phyloP scores from a whole-genome alignment of 1,139 yeast genomes.

The Hemisphaericaspora xylofermentans region DNA sequence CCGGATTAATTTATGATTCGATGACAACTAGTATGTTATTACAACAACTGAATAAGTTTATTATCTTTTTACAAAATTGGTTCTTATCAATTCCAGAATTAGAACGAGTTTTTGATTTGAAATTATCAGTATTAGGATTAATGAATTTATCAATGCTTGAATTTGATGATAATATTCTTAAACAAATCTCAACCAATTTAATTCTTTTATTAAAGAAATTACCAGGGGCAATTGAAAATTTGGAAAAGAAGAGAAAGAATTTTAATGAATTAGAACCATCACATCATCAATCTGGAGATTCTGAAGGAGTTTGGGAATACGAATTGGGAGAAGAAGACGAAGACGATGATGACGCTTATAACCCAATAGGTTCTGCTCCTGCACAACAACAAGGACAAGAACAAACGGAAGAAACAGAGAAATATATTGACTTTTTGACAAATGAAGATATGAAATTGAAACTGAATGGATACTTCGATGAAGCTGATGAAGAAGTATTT shows the following conservation, averaged over 20 bases:
- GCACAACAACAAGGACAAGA: not conserved
- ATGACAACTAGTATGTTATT: slow-evolving; percentile 53
- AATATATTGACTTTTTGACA: slow-evolving; percentile 10
- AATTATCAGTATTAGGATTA: slow-evolving; percentile 68
- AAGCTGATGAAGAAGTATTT: slow-evolving; percentile 55
- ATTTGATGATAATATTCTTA: slow-evolving; percentile 18
- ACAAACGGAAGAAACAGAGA: slow-evolving; percentile 14
- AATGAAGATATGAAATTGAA: slow-evolving; percentile 32
- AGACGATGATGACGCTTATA: slow-evolving; percentile 45
- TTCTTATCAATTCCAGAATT: slow-evolving; percentile 55
- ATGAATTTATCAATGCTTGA: slow-evolving; percentile 43
- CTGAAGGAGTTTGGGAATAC: slow-evolving; percentile 19
- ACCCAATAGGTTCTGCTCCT: slow-evolving; percentile 19
- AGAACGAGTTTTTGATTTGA: slow-evolving; percentile 79
- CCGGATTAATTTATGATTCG: slow-evolving; percentile 66
- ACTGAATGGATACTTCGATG: slow-evolving; percentile 37
- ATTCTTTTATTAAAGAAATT: slow-evolving; percentile 43
- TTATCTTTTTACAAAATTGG: slow-evolving; percentile 67
- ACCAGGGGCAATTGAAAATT: slow-evolving; percentile 67
- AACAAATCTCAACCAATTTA: slow-evolving; percentile 14
- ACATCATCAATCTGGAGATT: slow-evolving; percentile 16
- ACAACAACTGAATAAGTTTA: slow-evolving; percentile 44
- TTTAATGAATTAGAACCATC: slow-evolving; percentile 39
- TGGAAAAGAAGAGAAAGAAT: slow-evolving; percentile 60
- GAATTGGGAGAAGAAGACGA: slow-evolving; percentile 14